Evolutionary conservation across 192 early-diverging fungal species (phyloP).

Genomic region (Diversispora epigaea): DNA sequence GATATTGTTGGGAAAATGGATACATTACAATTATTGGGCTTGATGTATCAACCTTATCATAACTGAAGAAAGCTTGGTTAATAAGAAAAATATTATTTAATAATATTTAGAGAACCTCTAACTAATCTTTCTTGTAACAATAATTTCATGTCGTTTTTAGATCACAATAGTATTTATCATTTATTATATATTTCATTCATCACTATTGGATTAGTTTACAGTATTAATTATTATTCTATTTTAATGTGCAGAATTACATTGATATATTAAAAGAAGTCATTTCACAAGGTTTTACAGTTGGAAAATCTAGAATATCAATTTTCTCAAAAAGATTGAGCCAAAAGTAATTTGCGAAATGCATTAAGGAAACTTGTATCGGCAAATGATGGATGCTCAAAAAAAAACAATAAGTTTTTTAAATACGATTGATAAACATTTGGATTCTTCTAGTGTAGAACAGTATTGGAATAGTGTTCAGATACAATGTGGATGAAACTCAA

Average conservation of each 20-base stretch:
- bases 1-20: too few relatives aligned
- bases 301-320: slow-evolving; percentile 6
- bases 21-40: too few relatives aligned
- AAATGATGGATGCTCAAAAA: background rate
- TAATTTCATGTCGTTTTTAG: background rate
- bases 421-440: background rate
- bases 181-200: background rate
- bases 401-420: background rate
- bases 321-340: background rate
- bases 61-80: too few relatives aligned
- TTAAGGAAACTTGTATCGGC: background rate
- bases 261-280: slow-evolving; percentile 6
- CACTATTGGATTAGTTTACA: background rate
- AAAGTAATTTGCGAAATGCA: background rate
- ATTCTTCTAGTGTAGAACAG: background rate
- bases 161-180: background rate
- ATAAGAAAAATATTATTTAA: too few relatives aligned
- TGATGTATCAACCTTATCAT: too few relatives aligned
- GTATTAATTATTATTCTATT: slow-evolving; percentile 13
- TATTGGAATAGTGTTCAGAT: background rate
- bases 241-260: slow-evolving; percentile 12
- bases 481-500: background rate
- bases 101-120: background rate
- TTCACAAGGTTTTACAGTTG: background rate
- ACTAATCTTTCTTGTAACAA: background rate